Conservation (phyloP, 345 rosid species). For the Xanthoceras sorbifolium region DNA sequence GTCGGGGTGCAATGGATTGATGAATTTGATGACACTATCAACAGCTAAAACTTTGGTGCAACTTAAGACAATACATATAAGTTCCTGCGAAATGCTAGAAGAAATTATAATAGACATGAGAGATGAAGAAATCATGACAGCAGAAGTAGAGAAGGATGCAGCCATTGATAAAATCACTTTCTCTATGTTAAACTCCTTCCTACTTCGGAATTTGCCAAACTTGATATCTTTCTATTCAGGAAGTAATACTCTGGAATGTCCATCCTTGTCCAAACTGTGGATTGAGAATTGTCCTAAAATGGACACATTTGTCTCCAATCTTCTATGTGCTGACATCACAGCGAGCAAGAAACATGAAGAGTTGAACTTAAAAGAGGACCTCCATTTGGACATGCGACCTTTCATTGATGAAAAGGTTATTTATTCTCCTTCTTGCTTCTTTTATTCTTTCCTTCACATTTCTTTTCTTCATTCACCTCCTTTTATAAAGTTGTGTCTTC, state of each 20-base stretch:
- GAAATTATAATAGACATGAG: not conserved
- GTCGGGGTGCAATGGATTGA: slow-evolving; percentile 18
- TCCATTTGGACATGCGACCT: too few relatives aligned
- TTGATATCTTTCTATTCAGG: slow-evolving; percentile 17
- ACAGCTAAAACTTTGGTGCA: slow-evolving; percentile 21
- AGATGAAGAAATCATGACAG: not conserved
- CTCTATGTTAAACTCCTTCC: not conserved
- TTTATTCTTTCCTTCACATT: not conserved
- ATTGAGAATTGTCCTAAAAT: not conserved
- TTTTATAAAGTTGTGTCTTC: too few relatives aligned
- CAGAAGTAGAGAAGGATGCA: not conserved
- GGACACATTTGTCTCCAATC: not conserved
- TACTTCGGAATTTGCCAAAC: not conserved
- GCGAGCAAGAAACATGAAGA: too few relatives aligned
- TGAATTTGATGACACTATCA: slow-evolving; percentile 17
- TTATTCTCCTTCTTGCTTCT: not conserved
- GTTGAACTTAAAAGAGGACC: too few relatives aligned
- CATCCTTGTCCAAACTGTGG: not conserved
- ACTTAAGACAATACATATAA: slow-evolving; percentile 20
- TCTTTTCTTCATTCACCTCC: not conserved
- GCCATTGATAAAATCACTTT: not conserved
- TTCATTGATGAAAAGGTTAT: not conserved
- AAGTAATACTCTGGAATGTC: too few relatives aligned
- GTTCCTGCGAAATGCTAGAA: slow-evolving; percentile 7
- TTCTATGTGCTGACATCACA: not conserved